Evolutionary conservation across 2,329 filamentous ascomycete species (phyloP), one percentile per base, ranked within the genome.

Genomic region (Curvularia verruculosa): DNA sequence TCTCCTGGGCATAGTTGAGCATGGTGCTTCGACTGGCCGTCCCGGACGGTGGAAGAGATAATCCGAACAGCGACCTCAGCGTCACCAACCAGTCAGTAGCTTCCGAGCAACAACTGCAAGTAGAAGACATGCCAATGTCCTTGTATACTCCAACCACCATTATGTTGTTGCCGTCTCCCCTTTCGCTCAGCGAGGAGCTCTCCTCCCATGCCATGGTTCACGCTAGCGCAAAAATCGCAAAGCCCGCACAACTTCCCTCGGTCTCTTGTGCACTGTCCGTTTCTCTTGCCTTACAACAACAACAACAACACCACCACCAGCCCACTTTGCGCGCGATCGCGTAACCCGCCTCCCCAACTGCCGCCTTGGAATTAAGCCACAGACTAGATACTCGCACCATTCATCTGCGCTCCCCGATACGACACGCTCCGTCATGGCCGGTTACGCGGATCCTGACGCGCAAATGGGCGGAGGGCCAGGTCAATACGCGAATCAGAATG

Each of bases 401-500:
- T 13, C 13, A 34, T 12, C 34, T 55, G 31, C 41, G 44, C 43
- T 54, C 53, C 37, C 61, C 59, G 61, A 34, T 40, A 63, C 66
- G 61, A 63, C 61, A 47, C 63, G 47, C 31, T 46, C 37, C 48
- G 53, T 36, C 7, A 76, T 75, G 74, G 64, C 74, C 39, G 65
- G 52, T 51, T 77, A 77, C 56, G 65, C 66, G 52, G 73, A 76
- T 36, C 65, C 73, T 40, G 70, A 74, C 56, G 64, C 68, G 60
- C 71, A 75, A 44, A 69, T 74, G 63, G 67, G 70, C 49, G 72
- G 67, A 56, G 65, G 63, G 40, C 62, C 71, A 24, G 70, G 69
- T 48, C 69, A 75, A 49, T 76, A 76, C 59, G 69, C 64, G 26
- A 70, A 70, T 37, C 75, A 75, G 56, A 75, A 75, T 56, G 73